A percentile compares a stretch with the other conserved stretches of the same genome.
phyloP scores from a whole-genome alignment of 192 early-diverging fungal genomes.

The Spizellomyces sp. region DNA sequence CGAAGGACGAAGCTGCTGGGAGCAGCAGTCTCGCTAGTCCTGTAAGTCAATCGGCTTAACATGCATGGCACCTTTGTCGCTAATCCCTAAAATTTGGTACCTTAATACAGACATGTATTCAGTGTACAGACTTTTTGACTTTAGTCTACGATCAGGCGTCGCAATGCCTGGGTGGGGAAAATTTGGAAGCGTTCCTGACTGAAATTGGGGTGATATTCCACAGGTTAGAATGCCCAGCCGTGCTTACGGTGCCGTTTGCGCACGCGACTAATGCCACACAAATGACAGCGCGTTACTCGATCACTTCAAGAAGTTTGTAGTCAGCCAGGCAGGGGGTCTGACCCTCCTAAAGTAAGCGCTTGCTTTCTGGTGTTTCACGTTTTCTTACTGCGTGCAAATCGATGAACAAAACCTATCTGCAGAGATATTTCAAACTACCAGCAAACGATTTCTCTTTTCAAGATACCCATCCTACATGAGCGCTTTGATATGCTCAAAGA shows the following conservation, averaged over 20 bases:
- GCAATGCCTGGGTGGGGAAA: conserved; percentile 71
- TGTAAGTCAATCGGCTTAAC: conserved; percentile 16
- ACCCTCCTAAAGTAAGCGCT: conserved; percentile 78
- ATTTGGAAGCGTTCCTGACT: conserved; percentile 72
- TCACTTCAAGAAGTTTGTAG: conserved; percentile 86
- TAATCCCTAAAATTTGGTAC: too few relatives aligned
- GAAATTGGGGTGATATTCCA: conserved; percentile 84
- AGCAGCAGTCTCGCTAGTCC: conserved; percentile 29
- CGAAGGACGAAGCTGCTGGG: conserved; percentile 82
- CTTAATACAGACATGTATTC: conserved; percentile 69
- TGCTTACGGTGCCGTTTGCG: conserved; percentile 6
- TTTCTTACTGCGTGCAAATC: neutral
- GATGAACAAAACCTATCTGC: conserved; percentile 3
- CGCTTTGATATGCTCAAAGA: conserved; percentile 90
- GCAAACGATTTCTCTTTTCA: conserved; percentile 77
- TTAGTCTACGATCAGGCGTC: conserved; percentile 62
- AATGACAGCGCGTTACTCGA: conserved; percentile 79
- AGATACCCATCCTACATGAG: conserved; percentile 72
- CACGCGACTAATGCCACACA: neutral
- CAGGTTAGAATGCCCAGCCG: conserved; percentile 50
- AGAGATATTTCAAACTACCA: conserved; percentile 95
- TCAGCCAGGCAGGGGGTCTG: conserved; percentile 85
- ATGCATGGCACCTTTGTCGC: neutral
- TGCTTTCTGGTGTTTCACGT: neutral
- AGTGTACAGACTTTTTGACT: conserved; percentile 76